Percentiles rank a stretch among this genome's conserved stretches.
phyloP scores from a whole-genome alignment of 2,329 filamentous ascomycete genomes.

The Periconia sp. region DNA sequence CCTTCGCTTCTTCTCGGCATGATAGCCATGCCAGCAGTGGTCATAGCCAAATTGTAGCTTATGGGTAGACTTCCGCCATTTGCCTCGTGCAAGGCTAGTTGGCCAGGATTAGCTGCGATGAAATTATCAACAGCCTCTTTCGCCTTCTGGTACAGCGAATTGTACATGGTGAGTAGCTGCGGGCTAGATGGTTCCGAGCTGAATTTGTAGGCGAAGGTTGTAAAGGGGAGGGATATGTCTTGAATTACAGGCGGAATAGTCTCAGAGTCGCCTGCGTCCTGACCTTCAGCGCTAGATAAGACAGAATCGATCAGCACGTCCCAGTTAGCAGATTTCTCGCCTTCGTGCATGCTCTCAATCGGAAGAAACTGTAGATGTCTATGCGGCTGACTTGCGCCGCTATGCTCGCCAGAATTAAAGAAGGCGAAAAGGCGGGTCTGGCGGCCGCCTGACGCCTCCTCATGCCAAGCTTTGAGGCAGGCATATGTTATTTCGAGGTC shows the following conservation, averaged over 20 bases:
- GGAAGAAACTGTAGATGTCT: conserved; percentile 75
- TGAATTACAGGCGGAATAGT: conserved; percentile 17
- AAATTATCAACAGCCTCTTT: conserved; percentile 47
- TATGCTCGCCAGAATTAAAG: conserved; percentile 73
- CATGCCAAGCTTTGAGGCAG: conserved; percentile 65
- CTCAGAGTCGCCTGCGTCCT: too few relatives aligned
- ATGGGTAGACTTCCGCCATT: conserved; percentile 52
- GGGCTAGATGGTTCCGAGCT: conserved; percentile 47
- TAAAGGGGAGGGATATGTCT: conserved; percentile 52
- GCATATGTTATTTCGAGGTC: conserved; percentile 68
- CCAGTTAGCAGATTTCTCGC: conserved; percentile 50
- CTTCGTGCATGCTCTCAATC: conserved; percentile 65
- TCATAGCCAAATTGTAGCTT: conserved; percentile 66
- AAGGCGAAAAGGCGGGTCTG: conserved; percentile 64
- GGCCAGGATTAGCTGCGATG: conserved; percentile 43
- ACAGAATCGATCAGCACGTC: conserved; percentile 56
- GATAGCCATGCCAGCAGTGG: conserved; percentile 59
- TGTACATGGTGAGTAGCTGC: conserved; percentile 43
- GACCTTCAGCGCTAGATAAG: conserved; percentile 17
- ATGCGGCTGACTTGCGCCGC: conserved; percentile 74
- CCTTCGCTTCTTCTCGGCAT: conserved; percentile 57
- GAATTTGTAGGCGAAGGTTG: conserved; percentile 54
- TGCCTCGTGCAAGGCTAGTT: conserved; percentile 28
- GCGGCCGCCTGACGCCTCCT: conserved; percentile 21
- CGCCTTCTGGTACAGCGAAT: conserved; percentile 40